phyloP scores from a whole-genome alignment of 805 yeast species.

The Ogataea siamensis region DNA sequence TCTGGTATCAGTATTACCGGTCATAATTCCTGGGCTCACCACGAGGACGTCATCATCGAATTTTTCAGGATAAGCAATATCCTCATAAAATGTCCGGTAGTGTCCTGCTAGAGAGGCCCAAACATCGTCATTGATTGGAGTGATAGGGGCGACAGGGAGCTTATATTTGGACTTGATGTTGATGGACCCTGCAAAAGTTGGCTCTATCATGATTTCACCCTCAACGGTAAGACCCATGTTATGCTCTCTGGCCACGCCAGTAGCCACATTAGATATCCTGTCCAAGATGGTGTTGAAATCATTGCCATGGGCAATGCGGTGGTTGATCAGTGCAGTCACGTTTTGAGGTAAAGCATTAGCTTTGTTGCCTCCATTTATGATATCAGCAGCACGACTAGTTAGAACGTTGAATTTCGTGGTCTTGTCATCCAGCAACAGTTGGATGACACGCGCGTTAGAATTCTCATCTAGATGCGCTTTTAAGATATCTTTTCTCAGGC shows the following conservation, averaged over 20 bases:
- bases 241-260: slow-evolving; percentile 44
- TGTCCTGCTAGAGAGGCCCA: slow-evolving; percentile 65
- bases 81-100: slow-evolving; percentile 60
- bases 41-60: slow-evolving; percentile 25
- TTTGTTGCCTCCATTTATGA: slow-evolving; percentile 70
- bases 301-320: slow-evolving; percentile 61
- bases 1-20: slow-evolving; percentile 71
- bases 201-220: slow-evolving; percentile 30
- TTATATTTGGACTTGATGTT: slow-evolving; percentile 19
- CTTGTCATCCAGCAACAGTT: slow-evolving; percentile 10
- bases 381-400: slow-evolving; percentile 69
- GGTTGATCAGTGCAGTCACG: slow-evolving; percentile 54
- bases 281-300: slow-evolving; percentile 42
- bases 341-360: slow-evolving; percentile 75
- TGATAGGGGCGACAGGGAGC: slow-evolving; percentile 45
- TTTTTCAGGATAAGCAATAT: slow-evolving; percentile 36
- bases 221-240: slow-evolving; percentile 46
- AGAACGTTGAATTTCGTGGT: slow-evolving; percentile 40
- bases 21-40: slow-evolving; percentile 57
- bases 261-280: slow-evolving; percentile 37
- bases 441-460: slow-evolving; percentile 35
- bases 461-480: slow-evolving; percentile 38
- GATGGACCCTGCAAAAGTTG: slow-evolving; percentile 28
- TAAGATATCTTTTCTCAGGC: slow-evolving; percentile 32
- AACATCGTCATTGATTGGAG: slow-evolving; percentile 41